Percentiles rank a stretch among this genome's conserved stretches.
Conservation (phyloP, 495 filamentous ascomycete species). For the Evernia prunastri region DNA sequence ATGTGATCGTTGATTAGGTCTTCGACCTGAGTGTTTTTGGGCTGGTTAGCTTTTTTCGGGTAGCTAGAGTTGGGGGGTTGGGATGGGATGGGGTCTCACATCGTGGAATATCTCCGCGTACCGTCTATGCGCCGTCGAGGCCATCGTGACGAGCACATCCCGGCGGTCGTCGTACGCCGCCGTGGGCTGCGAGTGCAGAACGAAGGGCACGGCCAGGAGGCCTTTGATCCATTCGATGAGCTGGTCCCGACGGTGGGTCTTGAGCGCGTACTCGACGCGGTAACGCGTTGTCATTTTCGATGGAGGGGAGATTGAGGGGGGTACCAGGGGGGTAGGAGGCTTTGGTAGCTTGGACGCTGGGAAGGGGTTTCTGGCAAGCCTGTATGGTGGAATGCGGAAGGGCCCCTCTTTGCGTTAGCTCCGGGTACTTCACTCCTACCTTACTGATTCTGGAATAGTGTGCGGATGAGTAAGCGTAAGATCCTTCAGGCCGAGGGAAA, state of each 20-base stretch:
- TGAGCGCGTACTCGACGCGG: constrained; percentile 61
- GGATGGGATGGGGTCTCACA: no score
- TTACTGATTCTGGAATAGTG: no score
- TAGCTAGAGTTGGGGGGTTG: no score
- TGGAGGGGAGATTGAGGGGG: background rate
- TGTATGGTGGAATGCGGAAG: no score
- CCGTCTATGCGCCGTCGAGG: constrained; percentile 61
- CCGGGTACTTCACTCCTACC: background rate
- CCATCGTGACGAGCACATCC: constrained; percentile 43
- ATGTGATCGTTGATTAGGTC: constrained; percentile 88
- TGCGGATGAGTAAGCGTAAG: no score
- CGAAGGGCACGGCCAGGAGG: constrained; percentile 90
- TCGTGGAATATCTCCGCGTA: constrained; percentile 95
- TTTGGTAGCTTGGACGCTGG: no score
- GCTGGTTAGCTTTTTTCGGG: no score
- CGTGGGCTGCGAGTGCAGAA: constrained; percentile 91
- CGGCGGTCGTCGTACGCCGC: constrained; percentile 59
- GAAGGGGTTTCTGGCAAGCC: no score
- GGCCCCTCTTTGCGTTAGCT: no score
- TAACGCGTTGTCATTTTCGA: constrained; percentile 76
- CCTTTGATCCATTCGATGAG: constrained; percentile 72
- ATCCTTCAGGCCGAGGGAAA: no score
- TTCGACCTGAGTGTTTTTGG: constrained; percentile 62
- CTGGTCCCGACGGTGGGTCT: constrained; percentile 18
- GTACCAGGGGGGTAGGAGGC: no score